Conservation (phyloP, 1,139 yeast species). For the Taphrina confusa region DNA sequence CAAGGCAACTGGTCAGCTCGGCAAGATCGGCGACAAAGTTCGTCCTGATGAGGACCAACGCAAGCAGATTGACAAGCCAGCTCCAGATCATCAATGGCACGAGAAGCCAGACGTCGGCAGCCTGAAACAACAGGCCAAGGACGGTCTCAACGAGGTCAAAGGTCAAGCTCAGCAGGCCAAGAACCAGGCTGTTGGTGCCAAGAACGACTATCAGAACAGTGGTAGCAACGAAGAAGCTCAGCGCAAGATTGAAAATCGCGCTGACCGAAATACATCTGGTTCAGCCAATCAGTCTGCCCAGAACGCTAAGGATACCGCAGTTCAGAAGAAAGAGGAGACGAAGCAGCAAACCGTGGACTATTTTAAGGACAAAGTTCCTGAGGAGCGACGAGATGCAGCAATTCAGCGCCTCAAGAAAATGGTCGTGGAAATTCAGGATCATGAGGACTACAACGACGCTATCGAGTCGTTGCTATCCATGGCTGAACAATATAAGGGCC, state of each 20-base stretch:
- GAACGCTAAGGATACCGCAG: conserved; percentile 24
- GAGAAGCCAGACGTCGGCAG: conserved; percentile 37
- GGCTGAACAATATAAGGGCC: conserved; percentile 37
- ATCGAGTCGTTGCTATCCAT: conserved; percentile 38
- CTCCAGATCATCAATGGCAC: conserved; percentile 38
- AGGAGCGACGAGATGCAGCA: conserved; percentile 39
- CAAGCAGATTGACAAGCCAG: conserved; percentile 38
- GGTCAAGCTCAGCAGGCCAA: conserved; percentile 20
- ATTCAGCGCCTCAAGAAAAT: conserved; percentile 39
- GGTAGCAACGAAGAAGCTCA: conserved; percentile 16
- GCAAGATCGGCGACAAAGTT: conserved; percentile 28
- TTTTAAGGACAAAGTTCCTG: conserved; percentile 38
- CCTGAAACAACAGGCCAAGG: conserved; percentile 34
- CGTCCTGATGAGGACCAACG: conserved; percentile 39
- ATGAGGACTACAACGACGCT: conserved; percentile 40
- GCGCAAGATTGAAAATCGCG: conserved; percentile 19
- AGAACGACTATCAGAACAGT: conserved; percentile 23
- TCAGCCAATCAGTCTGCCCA: conserved; percentile 26
- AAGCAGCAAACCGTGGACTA: conserved; percentile 34
- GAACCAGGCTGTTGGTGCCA: conserved; percentile 13
- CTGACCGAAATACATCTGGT: conserved; percentile 14
- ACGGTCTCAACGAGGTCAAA: conserved; percentile 25
- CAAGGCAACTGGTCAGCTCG: conserved; percentile 33
- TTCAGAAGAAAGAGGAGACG: conserved; percentile 31
- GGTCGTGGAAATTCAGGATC: conserved; percentile 41